Conservation (phyloP, 2,329 filamentous ascomycete genomes). For the Xylaria sp. region DNA sequence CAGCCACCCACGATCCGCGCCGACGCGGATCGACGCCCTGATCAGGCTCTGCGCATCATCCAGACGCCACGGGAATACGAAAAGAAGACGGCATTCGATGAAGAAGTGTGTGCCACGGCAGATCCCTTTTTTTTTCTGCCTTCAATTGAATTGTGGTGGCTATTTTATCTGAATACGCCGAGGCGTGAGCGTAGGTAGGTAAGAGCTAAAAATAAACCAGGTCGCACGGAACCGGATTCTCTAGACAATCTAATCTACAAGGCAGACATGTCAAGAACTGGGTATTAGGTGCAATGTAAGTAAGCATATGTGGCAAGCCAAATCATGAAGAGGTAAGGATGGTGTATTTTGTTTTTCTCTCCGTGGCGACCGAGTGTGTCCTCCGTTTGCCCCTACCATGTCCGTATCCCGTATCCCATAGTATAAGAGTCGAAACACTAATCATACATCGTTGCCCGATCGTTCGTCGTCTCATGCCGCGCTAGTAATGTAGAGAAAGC, state of each 20-base stretch:
- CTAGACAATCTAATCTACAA: background rate
- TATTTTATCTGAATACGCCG: background rate
- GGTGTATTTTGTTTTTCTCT: constrained; percentile 20
- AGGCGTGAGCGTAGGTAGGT: constrained; percentile 9
- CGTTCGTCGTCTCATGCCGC: constrained; percentile 33
- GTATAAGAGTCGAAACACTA: constrained; percentile 17
- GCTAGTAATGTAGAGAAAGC: constrained; percentile 21
- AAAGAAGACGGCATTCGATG: background rate
- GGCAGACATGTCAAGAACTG: background rate
- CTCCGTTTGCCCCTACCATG: constrained; percentile 22
- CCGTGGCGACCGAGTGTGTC: constrained; percentile 22
- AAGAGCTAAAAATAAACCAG: constrained; percentile 28
- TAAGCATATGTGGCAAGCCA: background rate
- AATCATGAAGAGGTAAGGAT: constrained; percentile 27
- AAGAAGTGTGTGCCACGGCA: background rate
- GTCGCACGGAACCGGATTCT: background rate
- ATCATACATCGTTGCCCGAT: constrained; percentile 40
- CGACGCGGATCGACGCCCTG: background rate
- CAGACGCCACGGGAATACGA: background rate
- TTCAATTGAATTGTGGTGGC: background rate
- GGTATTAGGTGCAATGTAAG: background rate
- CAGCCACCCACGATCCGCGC: background rate
- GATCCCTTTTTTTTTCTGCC: background rate
- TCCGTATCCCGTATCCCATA: background rate
- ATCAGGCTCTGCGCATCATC: constrained; percentile 18